Evolutionary conservation across 2,329 filamentous ascomycete species (phyloP).

Genomic region (Monilinia aucupariae): DNA sequence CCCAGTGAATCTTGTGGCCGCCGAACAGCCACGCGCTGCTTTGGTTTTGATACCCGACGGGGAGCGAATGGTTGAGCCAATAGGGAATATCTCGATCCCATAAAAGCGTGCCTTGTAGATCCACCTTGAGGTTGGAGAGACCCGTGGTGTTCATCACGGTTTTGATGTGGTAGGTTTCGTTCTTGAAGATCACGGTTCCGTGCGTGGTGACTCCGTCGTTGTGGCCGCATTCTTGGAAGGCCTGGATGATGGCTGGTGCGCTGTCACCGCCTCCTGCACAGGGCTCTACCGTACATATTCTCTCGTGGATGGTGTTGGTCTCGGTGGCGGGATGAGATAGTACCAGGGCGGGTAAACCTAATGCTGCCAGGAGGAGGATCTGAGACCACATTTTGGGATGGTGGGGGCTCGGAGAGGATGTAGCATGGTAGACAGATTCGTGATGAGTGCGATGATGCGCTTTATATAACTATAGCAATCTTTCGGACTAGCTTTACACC

Average conservation of each 20-base stretch:
- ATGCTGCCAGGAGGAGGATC: slow-evolving; percentile 1
- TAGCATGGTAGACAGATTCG: not conserved
- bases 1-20: slow-evolving; percentile 45
- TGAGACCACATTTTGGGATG: slow-evolving; percentile 2
- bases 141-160: slow-evolving; percentile 42
- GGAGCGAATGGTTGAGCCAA: slow-evolving; percentile 38
- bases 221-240: slow-evolving; percentile 39
- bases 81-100: slow-evolving; percentile 10
- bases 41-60: slow-evolving; percentile 51
- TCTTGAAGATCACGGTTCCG: slow-evolving; percentile 40
- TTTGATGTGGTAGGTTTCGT: slow-evolving; percentile 42
- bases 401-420: not conserved
- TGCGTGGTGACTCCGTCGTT: slow-evolving; percentile 24
- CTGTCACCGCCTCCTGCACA: slow-evolving; percentile 26
- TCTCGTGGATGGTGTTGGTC: not conserved
- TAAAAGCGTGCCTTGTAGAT: slow-evolving; percentile 50
- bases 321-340: not conserved
- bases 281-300: slow-evolving; percentile 21
- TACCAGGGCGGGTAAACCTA: not conserved
- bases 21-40: slow-evolving; percentile 51
- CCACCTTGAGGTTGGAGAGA: slow-evolving; percentile 41
- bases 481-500: not conserved
- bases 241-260: slow-evolving; percentile 39
- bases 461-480: not conserved
- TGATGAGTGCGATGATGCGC: not conserved